Conservation (phyloP, 2,329 filamentous ascomycete genomes). For the Cryphonectria parasitica region DNA sequence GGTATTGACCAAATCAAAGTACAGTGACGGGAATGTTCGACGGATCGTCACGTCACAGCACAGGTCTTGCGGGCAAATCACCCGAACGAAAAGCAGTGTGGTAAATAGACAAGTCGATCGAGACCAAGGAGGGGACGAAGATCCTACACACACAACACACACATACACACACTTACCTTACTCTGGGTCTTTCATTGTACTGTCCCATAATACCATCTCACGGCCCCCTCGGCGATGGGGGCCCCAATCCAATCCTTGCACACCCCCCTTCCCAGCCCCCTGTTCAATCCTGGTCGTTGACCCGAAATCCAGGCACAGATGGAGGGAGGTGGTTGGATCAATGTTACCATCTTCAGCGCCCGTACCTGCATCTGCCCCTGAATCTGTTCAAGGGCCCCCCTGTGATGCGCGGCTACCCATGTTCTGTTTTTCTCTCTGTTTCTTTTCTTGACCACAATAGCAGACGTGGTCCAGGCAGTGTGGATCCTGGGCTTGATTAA, state of each 20-base stretch:
- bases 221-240: slow-evolving; percentile 5
- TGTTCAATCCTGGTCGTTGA: slow-evolving; percentile 14
- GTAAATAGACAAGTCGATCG: not conserved
- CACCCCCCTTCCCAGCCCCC: not conserved
- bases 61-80: not conserved
- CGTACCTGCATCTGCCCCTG: slow-evolving; percentile 31
- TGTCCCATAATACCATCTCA: not conserved
- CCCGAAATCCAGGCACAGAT: slow-evolving; percentile 10
- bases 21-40: not conserved
- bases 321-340: slow-evolving; percentile 22
- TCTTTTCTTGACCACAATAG: slow-evolving; percentile 19
- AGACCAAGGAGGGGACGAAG: not conserved
- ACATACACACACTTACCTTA: not conserved
- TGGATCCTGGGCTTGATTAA: slow-evolving; percentile 24
- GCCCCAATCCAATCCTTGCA: slow-evolving; percentile 11
- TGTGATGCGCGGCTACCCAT: slow-evolving; percentile 16
- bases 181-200: slow-evolving; percentile 12
- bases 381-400: slow-evolving; percentile 17
- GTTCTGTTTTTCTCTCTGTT: slow-evolving; percentile 5
- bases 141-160: slow-evolving; percentile 16
- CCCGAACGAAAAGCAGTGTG: not conserved
- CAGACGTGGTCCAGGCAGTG: slow-evolving; percentile 16
- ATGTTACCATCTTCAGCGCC: slow-evolving; percentile 19
- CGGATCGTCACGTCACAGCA: not conserved
- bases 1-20: not conserved